Conservation (phyloP, 2,329 filamentous ascomycete genomes). For the Balansia obtecta region DNA sequence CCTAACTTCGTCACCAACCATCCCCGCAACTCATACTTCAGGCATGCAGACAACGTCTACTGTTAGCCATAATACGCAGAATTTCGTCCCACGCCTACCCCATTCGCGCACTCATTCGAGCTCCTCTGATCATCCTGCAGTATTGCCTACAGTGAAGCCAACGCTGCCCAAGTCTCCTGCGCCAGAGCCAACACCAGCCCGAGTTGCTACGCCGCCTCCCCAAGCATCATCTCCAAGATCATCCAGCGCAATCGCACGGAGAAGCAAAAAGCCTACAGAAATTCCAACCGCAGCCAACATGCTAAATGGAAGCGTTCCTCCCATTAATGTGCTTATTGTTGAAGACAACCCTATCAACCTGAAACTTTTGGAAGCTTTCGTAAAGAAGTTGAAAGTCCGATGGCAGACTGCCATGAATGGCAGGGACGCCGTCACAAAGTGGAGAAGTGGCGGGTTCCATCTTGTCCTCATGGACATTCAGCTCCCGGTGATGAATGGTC, state of each 20-base stretch:
- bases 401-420: slow-evolving; percentile 98
- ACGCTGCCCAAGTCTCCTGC: slow-evolving; percentile 39
- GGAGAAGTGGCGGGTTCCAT: slow-evolving; percentile 86
- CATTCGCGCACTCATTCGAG: slow-evolving; percentile 46
- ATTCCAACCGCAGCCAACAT: slow-evolving; percentile 43
- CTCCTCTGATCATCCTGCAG: slow-evolving; percentile 39
- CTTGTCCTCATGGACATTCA: slow-evolving; percentile 98
- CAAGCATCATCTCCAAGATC: slow-evolving; percentile 36
- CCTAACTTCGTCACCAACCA: slow-evolving; percentile 71
- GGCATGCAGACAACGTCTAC: slow-evolving; percentile 16
- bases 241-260: slow-evolving; percentile 33
- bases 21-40: slow-evolving; percentile 23
- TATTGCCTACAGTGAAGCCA: slow-evolving; percentile 34
- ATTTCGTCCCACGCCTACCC: slow-evolving; percentile 25
- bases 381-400: slow-evolving; percentile 87
- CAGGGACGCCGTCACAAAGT: slow-evolving; percentile 83
- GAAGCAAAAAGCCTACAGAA: slow-evolving; percentile 38
- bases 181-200: slow-evolving; percentile 28
- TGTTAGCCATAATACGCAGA: slow-evolving; percentile 22
- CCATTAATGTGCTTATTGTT: slow-evolving; percentile 94
- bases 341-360: slow-evolving; percentile 99
- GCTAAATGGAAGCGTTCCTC: slow-evolving; percentile 74
- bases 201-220: slow-evolving; percentile 41
- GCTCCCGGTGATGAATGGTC: slow-evolving; percentile 86
- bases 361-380: slow-evolving; percentile 84